Evolutionary conservation across 805 yeast genomes (phyloP), one percentile per base, ranked within the genome.

Genomic region (Metschnikowia arizonensis): DNA sequence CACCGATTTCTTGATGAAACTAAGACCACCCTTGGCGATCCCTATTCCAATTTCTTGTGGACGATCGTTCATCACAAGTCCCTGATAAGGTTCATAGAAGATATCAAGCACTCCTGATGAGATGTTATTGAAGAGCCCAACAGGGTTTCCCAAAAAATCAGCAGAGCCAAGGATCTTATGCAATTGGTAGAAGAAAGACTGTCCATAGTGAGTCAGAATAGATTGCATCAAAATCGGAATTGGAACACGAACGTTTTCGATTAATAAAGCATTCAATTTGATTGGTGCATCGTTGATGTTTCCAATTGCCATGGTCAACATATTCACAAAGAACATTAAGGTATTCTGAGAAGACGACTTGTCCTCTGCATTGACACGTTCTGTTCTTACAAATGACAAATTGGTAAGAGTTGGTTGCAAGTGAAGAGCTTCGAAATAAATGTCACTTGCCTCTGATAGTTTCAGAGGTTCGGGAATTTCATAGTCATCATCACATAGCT

Each of bases 261-360:
- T 76, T 48, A 88, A 76, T 54, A 95, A 72, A 0, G 98, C 89
- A 58, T 91, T 88, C 61, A 93, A 69, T 57, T 85, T 79, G 35
- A 93, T 86, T 1, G 98, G 98, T 0, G 99, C 99, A 64, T 93
- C 97, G 60, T 91, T 91, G 49, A 95, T 87, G 62, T 91, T 93
- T 21, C 98, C 99, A 50, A 93, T 79, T 0, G 99, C 96, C 97
- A 91, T 90, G 0, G 97, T 89, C 48, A 93, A 69, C 31, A 91
- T 82, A 61, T 93, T 88, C 53, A 88, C 73, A 50, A 88, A 80
- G 62, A 86, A 85, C 77, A 83, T 77, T 40, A 90, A 61, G 0
- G 93, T 72, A 52, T 82, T 83, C 37, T 80, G 82, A 2, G 85
- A 69, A 3, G 85, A 68, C 2, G 77, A 62, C 10, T 82, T 76